Evolutionary conservation across 2,329 filamentous ascomycete species (phyloP).

Genomic region (Talaromyces sp.): DNA sequence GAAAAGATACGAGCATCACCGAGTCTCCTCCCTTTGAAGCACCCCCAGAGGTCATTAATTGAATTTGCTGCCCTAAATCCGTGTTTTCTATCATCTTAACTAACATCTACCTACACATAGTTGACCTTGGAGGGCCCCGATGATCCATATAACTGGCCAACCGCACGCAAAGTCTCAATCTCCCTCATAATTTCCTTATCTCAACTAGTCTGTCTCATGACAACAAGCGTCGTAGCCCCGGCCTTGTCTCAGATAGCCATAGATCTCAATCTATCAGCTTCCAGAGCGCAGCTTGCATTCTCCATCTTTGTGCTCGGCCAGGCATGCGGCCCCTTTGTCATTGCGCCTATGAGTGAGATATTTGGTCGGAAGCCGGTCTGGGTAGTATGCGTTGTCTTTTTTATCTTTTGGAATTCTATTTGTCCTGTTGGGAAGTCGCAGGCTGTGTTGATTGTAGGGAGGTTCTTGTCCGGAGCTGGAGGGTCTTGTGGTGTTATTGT

Average conservation of each 20-base stretch:
- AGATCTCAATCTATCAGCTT: conserved; percentile 46
- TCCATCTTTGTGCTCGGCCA: conserved; percentile 63
- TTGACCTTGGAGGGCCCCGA: conserved; percentile 55
- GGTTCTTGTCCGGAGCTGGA: conserved; percentile 61
- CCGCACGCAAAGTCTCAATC: conserved; percentile 46
- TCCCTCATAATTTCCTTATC: conserved; percentile 49
- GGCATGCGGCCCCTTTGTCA: conserved; percentile 55
- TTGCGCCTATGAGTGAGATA: conserved; percentile 61
- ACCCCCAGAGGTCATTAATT: background rate
- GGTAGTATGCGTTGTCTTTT: conserved; percentile 56
- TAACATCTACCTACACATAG: background rate
- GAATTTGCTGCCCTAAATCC: background rate
- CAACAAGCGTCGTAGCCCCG: conserved; percentile 44
- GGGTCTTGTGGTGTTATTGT: conserved; percentile 42
- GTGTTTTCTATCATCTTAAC: background rate
- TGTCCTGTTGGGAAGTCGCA: conserved; percentile 60
- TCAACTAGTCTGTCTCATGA: conserved; percentile 23
- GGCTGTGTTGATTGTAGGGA: conserved; percentile 56
- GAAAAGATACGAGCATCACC: background rate
- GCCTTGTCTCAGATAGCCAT: conserved; percentile 39
- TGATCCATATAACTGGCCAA: conserved; percentile 61
- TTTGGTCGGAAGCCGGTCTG: conserved; percentile 61
- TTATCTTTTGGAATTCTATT: conserved; percentile 59
- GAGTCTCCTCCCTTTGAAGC: background rate
- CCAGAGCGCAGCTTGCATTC: conserved; percentile 53